Evolutionary conservation across 2,329 filamentous ascomycete species (phyloP).

Genomic region (Dryadomyces quercivorus): DNA sequence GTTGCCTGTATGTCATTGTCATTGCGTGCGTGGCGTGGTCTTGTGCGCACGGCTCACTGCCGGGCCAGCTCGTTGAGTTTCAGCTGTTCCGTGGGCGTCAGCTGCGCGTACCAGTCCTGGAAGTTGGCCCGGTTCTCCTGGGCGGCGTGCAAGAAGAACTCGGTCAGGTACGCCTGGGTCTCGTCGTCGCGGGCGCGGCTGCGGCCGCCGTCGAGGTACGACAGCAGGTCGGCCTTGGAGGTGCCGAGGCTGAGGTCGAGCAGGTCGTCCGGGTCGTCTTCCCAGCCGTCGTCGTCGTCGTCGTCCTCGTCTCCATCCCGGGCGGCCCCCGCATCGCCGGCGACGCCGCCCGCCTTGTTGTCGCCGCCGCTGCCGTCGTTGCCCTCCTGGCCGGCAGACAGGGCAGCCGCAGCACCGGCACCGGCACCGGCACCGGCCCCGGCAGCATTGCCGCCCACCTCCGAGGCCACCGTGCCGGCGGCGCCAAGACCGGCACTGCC

Average conservation of each 20-base stretch:
- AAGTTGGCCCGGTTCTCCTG: constrained; percentile 45
- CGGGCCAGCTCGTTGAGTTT: constrained; percentile 41
- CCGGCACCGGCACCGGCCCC: too few relatives aligned
- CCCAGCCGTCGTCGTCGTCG: constrained; percentile 66
- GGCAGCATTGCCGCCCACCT: constrained; percentile 27
- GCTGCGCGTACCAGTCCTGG: constrained; percentile 41
- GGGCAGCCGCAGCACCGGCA: neutral
- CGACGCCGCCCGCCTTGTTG: neutral
- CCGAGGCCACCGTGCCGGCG: constrained; percentile 40
- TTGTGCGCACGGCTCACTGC: too few relatives aligned
- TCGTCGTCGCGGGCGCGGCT: constrained; percentile 72
- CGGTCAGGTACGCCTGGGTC: constrained; percentile 70
- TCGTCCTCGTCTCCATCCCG: constrained; percentile 36
- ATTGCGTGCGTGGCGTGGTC: too few relatives aligned
- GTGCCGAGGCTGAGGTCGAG: constrained; percentile 62
- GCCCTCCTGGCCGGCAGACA: constrained; percentile 12
- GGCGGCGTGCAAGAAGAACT: constrained; percentile 60
- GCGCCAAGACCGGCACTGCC: constrained; percentile 15
- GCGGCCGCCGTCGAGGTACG: constrained; percentile 50
- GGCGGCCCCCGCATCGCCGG: constrained; percentile 23
- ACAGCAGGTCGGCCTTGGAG: constrained; percentile 70
- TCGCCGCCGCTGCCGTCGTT: constrained; percentile 11
- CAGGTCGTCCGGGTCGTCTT: constrained; percentile 74
- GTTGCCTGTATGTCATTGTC: neutral
- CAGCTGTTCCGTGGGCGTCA: constrained; percentile 42